Evolutionary conservation across 2,329 filamentous ascomycete genomes (phyloP).

Genomic region (Epichloe coenophiala): DNA sequence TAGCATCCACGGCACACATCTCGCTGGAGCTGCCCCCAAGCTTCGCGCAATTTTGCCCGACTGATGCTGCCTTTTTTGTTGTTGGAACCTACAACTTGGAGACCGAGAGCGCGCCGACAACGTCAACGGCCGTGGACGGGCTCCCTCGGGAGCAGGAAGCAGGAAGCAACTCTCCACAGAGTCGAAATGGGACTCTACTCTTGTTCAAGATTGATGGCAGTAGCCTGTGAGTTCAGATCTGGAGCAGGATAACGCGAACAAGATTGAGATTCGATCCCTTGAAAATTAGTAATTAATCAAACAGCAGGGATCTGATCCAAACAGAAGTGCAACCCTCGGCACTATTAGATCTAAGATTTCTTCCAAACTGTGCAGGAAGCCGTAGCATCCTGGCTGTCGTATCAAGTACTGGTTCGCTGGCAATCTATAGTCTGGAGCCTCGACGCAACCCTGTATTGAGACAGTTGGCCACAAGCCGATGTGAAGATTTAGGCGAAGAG

Average conservation of each 20-base stretch:
- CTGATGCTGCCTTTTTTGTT: slow-evolving; percentile 50
- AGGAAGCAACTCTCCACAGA: slow-evolving; percentile 33
- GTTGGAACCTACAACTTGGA: slow-evolving; percentile 78
- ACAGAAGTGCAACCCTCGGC: slow-evolving; percentile 54
- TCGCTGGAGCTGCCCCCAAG: slow-evolving; percentile 57
- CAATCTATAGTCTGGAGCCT: slow-evolving; percentile 45
- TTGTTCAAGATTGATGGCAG: slow-evolving; percentile 44
- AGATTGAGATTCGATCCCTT: neutral
- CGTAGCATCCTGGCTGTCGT: slow-evolving; percentile 55
- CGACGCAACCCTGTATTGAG: slow-evolving; percentile 19
- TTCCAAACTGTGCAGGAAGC: slow-evolving; percentile 26
- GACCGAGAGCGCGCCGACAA: slow-evolving; percentile 21
- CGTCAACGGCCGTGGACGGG: slow-evolving; percentile 7
- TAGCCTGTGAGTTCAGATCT: slow-evolving; percentile 37
- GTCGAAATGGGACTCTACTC: slow-evolving; percentile 59
- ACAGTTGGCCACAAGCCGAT: slow-evolving; percentile 30
- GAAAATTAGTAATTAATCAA: neutral
- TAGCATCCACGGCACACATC: slow-evolving; percentile 33
- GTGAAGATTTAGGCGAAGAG: slow-evolving; percentile 37
- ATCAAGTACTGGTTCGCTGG: slow-evolving; percentile 61
- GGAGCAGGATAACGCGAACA: neutral
- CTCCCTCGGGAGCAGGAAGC: slow-evolving; percentile 8
- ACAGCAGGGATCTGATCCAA: slow-evolving; percentile 27
- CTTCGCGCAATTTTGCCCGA: slow-evolving; percentile 62
- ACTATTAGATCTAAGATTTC: slow-evolving; percentile 77